These are phyloP conservation scores for Tubosaeta brunneosetosa DNA, from an alignment of 768 basidiomycete genomes.

Conservation along the genomic window DNA sequence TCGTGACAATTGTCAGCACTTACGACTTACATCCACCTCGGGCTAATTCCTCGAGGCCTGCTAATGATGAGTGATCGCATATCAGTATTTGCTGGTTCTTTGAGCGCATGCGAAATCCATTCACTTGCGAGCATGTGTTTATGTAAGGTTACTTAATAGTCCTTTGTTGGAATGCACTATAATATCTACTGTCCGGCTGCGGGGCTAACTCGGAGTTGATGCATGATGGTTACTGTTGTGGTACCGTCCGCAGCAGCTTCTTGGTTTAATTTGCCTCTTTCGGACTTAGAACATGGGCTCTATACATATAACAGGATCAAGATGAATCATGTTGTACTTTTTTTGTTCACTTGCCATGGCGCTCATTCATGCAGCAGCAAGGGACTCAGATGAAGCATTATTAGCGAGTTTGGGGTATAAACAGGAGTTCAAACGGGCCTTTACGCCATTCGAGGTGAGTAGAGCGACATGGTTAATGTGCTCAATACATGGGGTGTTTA, in stretches of 20 bases:
- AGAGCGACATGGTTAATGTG: not conserved
- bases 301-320: not conserved
- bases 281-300: not conserved
- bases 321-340: not conserved
- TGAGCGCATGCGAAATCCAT: too few relatives aligned
- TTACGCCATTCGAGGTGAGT: conserved; percentile 27
- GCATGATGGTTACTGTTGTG: not conserved
- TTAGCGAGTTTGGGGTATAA: conserved; percentile 30
- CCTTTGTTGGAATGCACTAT: not conserved
- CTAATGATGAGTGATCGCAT: too few relatives aligned
- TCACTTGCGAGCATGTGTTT: too few relatives aligned
- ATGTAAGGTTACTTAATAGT: not conserved
- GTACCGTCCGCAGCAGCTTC: not conserved
- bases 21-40: too few relatives aligned
- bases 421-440: conserved; percentile 32
- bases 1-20: too few relatives aligned
- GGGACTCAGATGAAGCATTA: conserved; percentile 24
- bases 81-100: conserved; percentile 31
- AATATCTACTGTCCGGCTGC: not conserved
- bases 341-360: not conserved
- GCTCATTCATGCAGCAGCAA: not conserved
- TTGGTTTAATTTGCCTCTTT: too few relatives aligned
- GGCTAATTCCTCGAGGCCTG: too few relatives aligned
- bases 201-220: not conserved
- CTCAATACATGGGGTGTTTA: conserved; percentile 20